Evolutionary conservation across 1,284 basidiomycete genomes (phyloP).

Genomic region (Garcileccinum viscosum): DNA sequence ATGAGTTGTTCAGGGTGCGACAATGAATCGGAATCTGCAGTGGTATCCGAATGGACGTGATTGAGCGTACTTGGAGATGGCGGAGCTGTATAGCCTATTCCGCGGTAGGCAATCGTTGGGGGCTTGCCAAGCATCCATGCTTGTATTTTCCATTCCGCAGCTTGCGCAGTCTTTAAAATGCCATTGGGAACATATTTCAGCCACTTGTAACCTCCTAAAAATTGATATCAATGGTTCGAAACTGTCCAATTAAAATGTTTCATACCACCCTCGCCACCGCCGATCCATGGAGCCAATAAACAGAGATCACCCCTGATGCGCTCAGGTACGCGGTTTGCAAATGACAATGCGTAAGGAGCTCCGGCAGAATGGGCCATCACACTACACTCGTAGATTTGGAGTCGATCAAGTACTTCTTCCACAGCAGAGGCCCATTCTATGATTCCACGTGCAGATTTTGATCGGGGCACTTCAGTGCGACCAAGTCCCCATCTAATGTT

Average conservation of each 20-base stretch:
- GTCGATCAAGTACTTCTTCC: constrained; percentile 84
- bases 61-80: constrained; percentile 39
- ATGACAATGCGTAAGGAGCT: constrained; percentile 91
- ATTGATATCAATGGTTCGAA: constrained; percentile 18
- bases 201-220: constrained; percentile 89
- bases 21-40: constrained; percentile 33
- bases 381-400: constrained; percentile 83
- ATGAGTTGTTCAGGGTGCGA: constrained; percentile 34
- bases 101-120: constrained; percentile 79
- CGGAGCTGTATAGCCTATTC: constrained; percentile 74
- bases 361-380: constrained; percentile 98
- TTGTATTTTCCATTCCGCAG: constrained; percentile 96
- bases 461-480: constrained; percentile 75
- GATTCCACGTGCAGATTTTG: constrained; percentile 77
- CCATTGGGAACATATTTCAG: constrained; percentile 95
- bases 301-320: constrained; percentile 87
- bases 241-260: neutral
- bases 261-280: constrained; percentile 85
- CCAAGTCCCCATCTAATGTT: constrained; percentile 87
- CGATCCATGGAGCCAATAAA: constrained; percentile 96
- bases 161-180: constrained; percentile 92
- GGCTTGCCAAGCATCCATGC: constrained; percentile 97
- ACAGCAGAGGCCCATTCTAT: constrained; percentile 92
- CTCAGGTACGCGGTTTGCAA: constrained; percentile 75
- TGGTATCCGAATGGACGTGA: constrained; percentile 27